A percentile compares a stretch with the other conserved stretches of the same genome.
Evolutionary conservation across 306 rosid species (phyloP).

Genomic region (Pyrus pyrifolia): DNA sequence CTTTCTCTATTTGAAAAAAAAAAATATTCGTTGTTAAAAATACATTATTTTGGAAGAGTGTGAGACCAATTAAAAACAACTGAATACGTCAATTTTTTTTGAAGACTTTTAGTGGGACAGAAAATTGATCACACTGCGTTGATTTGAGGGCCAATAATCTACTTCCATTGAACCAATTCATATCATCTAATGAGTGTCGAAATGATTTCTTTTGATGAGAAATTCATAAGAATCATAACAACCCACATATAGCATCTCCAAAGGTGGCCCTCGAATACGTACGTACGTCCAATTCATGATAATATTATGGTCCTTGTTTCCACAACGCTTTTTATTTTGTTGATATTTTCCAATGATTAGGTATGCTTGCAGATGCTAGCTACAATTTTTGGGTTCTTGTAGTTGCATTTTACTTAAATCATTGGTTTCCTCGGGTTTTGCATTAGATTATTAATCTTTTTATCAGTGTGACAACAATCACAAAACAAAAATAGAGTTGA

Average conservation of each 20-base stretch:
- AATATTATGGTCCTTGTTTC: constrained; percentile 22
- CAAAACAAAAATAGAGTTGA: background rate
- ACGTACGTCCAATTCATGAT: constrained; percentile 8
- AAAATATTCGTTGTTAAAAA: no score
- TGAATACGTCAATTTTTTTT: background rate
- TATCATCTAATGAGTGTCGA: constrained; percentile 15
- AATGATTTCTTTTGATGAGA: constrained; percentile 2
- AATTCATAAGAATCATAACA: background rate
- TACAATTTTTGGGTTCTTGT: background rate
- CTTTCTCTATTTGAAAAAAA: no score
- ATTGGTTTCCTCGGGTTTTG: background rate
- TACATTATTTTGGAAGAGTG: background rate
- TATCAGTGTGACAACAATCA: no score
- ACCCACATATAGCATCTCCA: background rate
- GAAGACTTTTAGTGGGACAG: background rate
- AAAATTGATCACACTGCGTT: background rate
- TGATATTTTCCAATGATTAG: constrained; percentile 36
- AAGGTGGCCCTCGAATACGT: constrained; percentile 20
- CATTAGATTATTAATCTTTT: background rate
- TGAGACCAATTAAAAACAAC: background rate
- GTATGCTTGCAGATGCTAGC: background rate
- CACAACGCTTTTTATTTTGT: background rate
- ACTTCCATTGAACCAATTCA: background rate
- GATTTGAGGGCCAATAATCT: background rate
- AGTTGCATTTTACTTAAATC: background rate